Percentiles rank a stretch among this genome's conserved stretches.
Evolutionary conservation across 2,329 filamentous ascomycete species (phyloP).

Genomic region (Hypoxylon sp.): DNA sequence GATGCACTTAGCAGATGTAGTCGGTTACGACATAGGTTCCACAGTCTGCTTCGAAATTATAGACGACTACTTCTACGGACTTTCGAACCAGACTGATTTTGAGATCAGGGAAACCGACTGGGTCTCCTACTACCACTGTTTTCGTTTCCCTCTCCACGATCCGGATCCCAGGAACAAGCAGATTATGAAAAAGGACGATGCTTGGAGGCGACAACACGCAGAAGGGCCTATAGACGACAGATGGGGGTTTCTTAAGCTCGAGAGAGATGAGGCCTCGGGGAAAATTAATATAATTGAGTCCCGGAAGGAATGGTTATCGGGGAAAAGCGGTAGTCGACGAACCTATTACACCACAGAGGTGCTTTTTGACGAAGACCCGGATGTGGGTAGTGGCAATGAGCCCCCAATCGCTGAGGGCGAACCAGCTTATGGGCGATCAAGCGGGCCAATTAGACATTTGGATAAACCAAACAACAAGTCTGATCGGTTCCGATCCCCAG

Average conservation of each 20-base stretch:
- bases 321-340: slow-evolving; percentile 70
- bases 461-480: slow-evolving; percentile 57
- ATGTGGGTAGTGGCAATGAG: slow-evolving; percentile 17
- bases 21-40: slow-evolving; percentile 75
- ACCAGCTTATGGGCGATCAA: slow-evolving; percentile 8
- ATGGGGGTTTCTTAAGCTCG: slow-evolving; percentile 77
- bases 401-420: slow-evolving; percentile 25
- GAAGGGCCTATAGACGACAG: slow-evolving; percentile 82
- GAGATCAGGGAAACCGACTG: slow-evolving; percentile 75
- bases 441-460: slow-evolving; percentile 43
- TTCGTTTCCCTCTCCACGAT: slow-evolving; percentile 71
- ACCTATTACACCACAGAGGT: slow-evolving; percentile 76
- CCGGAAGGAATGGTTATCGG: slow-evolving; percentile 75
- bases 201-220: slow-evolving; percentile 76
- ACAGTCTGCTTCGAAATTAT: slow-evolving; percentile 81
- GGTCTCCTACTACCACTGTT: slow-evolving; percentile 78
- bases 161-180: slow-evolving; percentile 60
- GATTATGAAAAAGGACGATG: slow-evolving; percentile 61
- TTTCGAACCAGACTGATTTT: slow-evolving; percentile 76
- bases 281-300: slow-evolving; percentile 75
- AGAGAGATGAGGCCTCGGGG: slow-evolving; percentile 71
- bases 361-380: slow-evolving; percentile 56
- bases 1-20: slow-evolving; percentile 70
- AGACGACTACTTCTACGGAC: slow-evolving; percentile 75
- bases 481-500: slow-evolving; percentile 53